A percentile compares a stretch with the other conserved stretches of the same genome.
Conservation (phyloP, 2,329 filamentous ascomycete genomes). For the Fusarium mangiferae region DNA sequence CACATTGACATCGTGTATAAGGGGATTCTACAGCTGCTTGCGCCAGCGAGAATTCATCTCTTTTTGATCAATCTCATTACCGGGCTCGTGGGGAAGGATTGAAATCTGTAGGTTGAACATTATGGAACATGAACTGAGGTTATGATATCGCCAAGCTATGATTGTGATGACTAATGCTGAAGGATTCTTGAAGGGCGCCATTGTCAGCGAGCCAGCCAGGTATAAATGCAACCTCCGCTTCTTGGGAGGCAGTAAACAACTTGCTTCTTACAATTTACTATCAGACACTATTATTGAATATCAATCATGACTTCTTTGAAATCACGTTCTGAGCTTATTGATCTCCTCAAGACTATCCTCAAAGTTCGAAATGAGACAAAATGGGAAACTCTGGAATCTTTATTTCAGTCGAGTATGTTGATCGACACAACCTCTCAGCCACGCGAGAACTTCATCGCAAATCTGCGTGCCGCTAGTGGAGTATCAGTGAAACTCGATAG, state of each 20-base stretch:
- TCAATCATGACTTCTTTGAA: not conserved
- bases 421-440: not conserved
- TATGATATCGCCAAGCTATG: not conserved
- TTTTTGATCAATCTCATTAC: no score
- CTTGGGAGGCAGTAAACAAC: fast-evolving
- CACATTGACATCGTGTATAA: not conserved
- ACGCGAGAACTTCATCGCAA: not conserved
- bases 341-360: not conserved
- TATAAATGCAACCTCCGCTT: not conserved
- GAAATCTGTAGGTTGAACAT: not conserved
- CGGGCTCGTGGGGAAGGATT: no score
- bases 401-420: not conserved
- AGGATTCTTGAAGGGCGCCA: not conserved
- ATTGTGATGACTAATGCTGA: not conserved
- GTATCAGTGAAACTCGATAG: not conserved
- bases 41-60: not conserved
- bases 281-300: fast-evolving
- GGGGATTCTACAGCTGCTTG: not conserved
- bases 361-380: not conserved
- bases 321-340: not conserved
- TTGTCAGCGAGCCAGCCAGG: not conserved
- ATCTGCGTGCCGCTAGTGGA: fast-evolving
- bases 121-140: not conserved
- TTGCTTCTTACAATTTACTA: fast-evolving
- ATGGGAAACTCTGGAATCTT: not conserved